Evolutionary conservation across 2,329 filamentous ascomycete genomes (phyloP), one percentile per base, ranked within the genome.

Genomic region (Colletotrichum sp.): DNA sequence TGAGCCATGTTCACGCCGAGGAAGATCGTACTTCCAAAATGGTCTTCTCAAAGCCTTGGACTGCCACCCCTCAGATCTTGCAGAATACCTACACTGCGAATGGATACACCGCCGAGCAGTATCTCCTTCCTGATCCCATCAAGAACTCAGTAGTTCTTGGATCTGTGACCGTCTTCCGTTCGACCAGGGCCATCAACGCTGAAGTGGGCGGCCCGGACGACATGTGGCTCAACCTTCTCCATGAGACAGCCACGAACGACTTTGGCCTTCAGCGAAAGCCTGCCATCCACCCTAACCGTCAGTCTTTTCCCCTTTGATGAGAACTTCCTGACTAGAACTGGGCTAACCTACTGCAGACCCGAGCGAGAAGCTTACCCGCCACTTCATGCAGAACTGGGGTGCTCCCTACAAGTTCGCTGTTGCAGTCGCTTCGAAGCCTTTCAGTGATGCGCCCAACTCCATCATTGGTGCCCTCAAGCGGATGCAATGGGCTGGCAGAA

Each of bases 381-480:
- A 92, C 68, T 92, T 90, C 75, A 82, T 85, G 3, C 86, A 87
- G 34, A 92, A 92, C 76, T 91, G 89, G 86, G 93, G 93, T 3
- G 92, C 92, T 76, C 89, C 89, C 0, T 95, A 94, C 82, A 94
- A 94, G 70, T 94, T 92, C 79, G 88, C 91, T 44, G 92, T 92
- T 2, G 85, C 87, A 2, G 89, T 91, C 4, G 83, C 87, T 8
- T 90, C 87, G 6, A 84, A 82, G n/a, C 82, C 85, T 1, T 92
- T 93, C 74, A 79, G 83, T 3, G 83, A 87, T 6, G 88, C 90
- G 0, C 89, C 89, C 0, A 72, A 82, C 2, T 82, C 86, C 0
- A 86, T 94, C 3, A 84, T 89, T 8, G 84, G 87, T 60, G 87
- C 88, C 0, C 85, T 92, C 0, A 86, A 88, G 8, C 86, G 90